These are phyloP conservation scores for Brassica balearica DNA, from an alignment of 441 rosid genomes.

Conservation along the genomic window DNA sequence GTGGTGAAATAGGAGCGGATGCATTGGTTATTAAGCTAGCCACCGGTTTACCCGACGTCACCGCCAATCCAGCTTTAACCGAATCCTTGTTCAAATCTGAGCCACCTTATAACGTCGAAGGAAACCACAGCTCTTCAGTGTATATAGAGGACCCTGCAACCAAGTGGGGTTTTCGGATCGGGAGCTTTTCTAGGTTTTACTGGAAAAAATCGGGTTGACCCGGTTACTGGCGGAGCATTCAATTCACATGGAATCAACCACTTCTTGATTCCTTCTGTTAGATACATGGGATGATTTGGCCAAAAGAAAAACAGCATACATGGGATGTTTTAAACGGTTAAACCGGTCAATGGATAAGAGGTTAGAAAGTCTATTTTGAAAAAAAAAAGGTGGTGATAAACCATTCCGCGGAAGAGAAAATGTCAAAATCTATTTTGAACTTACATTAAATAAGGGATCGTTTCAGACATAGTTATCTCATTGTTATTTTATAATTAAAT, in stretches of 20 bases:
- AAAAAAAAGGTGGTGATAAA: not conserved
- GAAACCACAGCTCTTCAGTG: not conserved
- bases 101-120: constrained; percentile 19
- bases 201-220: constrained; percentile 49
- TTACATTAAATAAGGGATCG: constrained; percentile 9
- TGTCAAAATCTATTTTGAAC: not conserved
- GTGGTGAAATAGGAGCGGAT: constrained; percentile 60
- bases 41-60: constrained; percentile 51
- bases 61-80: constrained; percentile 47
- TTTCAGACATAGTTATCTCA: constrained; percentile 26
- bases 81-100: constrained; percentile 40
- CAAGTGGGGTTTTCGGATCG: constrained; percentile 51
- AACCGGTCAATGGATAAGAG: not conserved
- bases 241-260: constrained; percentile 56
- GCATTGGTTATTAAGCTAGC: constrained; percentile 62
- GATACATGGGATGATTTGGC: too few relatives aligned
- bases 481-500: constrained; percentile 14
- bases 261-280: constrained; percentile 59
- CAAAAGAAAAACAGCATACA: not conserved
- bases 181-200: constrained; percentile 46
- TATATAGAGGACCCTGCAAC: constrained; percentile 42
- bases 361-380: not conserved
- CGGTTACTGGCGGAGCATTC: constrained; percentile 50
- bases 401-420: too few relatives aligned
- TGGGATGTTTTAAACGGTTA: not conserved